These are phyloP conservation scores for Lactarius pseudohatsudake DNA, from an alignment of 768 basidiomycete species.

Conservation along the genomic window DNA sequence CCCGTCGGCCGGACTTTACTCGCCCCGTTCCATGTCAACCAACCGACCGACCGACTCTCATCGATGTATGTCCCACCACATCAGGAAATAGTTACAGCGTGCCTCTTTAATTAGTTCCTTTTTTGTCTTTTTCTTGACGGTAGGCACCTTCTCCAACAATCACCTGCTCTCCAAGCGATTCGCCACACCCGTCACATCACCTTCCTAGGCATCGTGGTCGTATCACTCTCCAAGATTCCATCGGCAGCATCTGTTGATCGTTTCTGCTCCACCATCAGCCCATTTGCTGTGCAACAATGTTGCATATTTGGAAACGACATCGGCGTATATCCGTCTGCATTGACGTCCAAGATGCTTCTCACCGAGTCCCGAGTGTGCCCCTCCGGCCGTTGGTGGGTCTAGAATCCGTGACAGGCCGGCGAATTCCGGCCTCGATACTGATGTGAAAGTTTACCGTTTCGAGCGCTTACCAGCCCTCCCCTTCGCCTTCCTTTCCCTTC, in stretches of 20 bases:
- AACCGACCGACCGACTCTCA: constrained; percentile 1
- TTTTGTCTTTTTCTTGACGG: neutral
- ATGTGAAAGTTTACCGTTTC: neutral
- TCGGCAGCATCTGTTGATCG: neutral
- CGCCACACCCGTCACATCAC: constrained; percentile 1
- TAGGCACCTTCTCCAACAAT: constrained; percentile 1
- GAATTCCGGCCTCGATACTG: neutral
- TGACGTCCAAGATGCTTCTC: neutral
- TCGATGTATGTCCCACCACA: neutral
- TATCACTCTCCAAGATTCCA: neutral
- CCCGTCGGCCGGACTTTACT: constrained; percentile 26
- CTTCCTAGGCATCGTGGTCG: neutral
- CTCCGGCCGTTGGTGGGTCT: neutral
- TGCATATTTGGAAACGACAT: neutral
- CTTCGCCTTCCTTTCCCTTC: neutral
- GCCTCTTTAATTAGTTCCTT: neutral
- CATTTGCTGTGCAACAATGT: neutral
- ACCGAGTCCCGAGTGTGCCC: no score
- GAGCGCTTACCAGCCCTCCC: constrained; percentile 5
- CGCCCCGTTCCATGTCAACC: constrained; percentile 16
- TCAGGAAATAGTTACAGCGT: neutral
- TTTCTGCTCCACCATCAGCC: constrained; percentile 1
- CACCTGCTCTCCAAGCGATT: constrained; percentile 1
- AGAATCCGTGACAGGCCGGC: constrained; percentile 19
- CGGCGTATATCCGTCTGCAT: neutral